These are phyloP conservation scores for Penicillium freii DNA, from an alignment of 2,329 filamentous ascomycete species.

Conservation along the genomic window DNA sequence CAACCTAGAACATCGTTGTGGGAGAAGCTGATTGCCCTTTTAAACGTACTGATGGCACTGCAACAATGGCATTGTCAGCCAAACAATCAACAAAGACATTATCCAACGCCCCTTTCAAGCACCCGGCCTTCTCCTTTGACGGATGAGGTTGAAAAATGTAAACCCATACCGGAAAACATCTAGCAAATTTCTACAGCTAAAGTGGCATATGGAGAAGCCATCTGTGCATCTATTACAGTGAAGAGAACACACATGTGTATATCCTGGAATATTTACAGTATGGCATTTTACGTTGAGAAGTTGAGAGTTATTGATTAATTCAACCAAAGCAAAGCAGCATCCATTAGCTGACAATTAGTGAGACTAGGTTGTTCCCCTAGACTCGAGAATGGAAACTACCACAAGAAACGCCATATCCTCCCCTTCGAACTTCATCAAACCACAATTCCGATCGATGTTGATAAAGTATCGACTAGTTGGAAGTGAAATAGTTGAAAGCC, in stretches of 20 bases:
- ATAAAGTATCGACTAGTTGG: conserved; percentile 18
- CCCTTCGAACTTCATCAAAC: background rate
- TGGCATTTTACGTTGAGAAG: background rate
- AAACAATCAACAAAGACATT: background rate
- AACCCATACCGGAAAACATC: background rate
- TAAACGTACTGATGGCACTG: background rate
- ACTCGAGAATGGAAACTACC: background rate
- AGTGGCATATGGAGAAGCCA: background rate
- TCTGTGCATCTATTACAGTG: background rate
- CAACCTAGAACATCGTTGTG: background rate
- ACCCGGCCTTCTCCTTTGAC: background rate
- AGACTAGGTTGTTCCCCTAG: background rate
- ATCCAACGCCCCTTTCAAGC: background rate
- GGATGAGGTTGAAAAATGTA: background rate
- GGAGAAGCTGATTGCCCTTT: background rate
- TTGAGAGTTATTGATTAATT: background rate
- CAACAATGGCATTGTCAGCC: background rate
- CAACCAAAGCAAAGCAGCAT: background rate
- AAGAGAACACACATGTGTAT: background rate
- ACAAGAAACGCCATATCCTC: background rate
- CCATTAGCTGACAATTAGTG: background rate
- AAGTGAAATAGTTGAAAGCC: conserved; percentile 42
- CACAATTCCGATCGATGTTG: background rate
- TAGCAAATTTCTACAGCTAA: no score
- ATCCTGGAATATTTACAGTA: background rate